Evolutionary conservation across 139 green algal species (phyloP), one percentile per base, ranked within the genome.

Genomic region (Chlorella sp.): DNA sequence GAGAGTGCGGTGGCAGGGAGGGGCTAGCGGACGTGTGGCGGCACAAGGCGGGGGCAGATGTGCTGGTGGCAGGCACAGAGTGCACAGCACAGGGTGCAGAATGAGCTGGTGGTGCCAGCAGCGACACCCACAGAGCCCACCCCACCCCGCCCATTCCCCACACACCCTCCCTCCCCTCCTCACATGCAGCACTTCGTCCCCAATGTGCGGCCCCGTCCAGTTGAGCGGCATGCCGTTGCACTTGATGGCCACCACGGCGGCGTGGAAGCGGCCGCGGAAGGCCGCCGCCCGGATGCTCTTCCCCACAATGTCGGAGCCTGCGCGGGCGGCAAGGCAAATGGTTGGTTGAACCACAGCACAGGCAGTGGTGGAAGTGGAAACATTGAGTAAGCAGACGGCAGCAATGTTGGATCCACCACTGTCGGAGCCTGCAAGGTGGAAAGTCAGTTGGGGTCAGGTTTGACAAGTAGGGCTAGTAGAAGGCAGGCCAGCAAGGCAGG

Each of bases 211-310:
- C 3, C 80, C 89, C 39, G 81, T 89, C 81, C 81, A 93, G 39
- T 79, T 60, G 5, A 93, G 75, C n/a, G 89, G 73, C 3, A 90
- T 83, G 68, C 88, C 88, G 73, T 93, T 83, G 39, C 95, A 91
- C 88, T 97, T 96, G 40, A 97, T 94, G 81, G 95, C 92, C 73
- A 97, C 93, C 40, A 97, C 92, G 28, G 94, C 94, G 34, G 95
- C 95, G 34, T 94, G 86, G 90, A 96, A 97, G 64, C 90, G 86
- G 36, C 91, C 92, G 48, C 95, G 89, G 89, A 97, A 97, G 73
- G 92, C 92, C 21, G 90, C 61, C 21, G 90, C 90, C 16, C 88
- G 73, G 42, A 97, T 93, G 42, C 32, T 91, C 68, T 94, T 81
- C 39, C 94, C 91, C 53, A 86, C 85, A 66, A 93, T 87, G 37